phyloP scores from a whole-genome alignment of 2,329 filamentous ascomycete genomes.

The Myriangium duriaei region DNA sequence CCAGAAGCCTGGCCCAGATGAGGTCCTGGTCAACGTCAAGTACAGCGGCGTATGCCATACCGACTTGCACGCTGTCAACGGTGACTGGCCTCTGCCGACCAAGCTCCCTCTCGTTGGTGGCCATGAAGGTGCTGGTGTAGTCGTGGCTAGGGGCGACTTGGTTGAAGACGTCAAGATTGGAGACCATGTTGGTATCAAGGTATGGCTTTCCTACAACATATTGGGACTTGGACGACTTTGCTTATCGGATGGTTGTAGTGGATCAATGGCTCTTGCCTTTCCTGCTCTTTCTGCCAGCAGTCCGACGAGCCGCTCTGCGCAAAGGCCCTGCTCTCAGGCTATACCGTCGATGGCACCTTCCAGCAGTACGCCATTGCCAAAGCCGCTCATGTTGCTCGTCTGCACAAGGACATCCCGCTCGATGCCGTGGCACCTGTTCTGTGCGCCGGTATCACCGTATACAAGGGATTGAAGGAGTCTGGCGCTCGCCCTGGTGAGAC shows the following conservation, averaged over 20 bases:
- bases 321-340: constrained; percentile 65
- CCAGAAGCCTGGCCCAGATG: constrained; percentile 67
- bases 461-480: constrained; percentile 84
- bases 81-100: constrained; percentile 75
- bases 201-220: constrained; percentile 1
- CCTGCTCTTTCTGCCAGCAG: constrained; percentile 71
- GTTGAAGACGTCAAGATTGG: constrained; percentile 70
- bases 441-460: constrained; percentile 77
- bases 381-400: constrained; percentile 69
- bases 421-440: constrained; percentile 69
- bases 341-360: constrained; percentile 86
- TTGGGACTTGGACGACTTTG: constrained; percentile 12
- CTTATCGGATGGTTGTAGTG: constrained; percentile 46
- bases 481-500: constrained; percentile 60
- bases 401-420: constrained; percentile 64
- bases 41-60: constrained; percentile 88
- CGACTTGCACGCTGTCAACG: constrained; percentile 68
- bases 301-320: constrained; percentile 74
- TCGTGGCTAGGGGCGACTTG: constrained; percentile 67
- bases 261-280: constrained; percentile 77
- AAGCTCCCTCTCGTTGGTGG: constrained; percentile 82
- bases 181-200: constrained; percentile 70
- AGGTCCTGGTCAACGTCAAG: constrained; percentile 85
- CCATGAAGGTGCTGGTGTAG: constrained; percentile 64
- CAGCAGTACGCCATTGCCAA: constrained; percentile 87